phyloP scores from a whole-genome alignment of 2,329 filamentous ascomycete genomes.

The Colletotrichum zoysiae region DNA sequence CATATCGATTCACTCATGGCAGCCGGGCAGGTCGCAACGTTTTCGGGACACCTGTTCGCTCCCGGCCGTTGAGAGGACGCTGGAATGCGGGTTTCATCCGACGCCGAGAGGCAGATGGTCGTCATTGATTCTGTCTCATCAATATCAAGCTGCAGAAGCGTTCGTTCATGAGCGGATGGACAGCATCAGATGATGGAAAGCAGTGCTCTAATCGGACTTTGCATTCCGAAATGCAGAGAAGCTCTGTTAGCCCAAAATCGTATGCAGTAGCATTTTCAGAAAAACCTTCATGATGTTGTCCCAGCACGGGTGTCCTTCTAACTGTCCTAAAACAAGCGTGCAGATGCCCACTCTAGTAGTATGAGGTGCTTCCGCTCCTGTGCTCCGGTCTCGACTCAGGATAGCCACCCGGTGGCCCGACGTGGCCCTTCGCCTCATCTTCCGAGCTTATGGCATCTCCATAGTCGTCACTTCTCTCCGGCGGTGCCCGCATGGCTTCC shows the following conservation, averaged over 20 bases:
- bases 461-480: conserved; percentile 56
- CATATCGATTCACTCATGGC: conserved; percentile 1
- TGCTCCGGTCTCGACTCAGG: conserved; percentile 61
- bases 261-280: conserved; percentile 25
- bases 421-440: conserved; percentile 50
- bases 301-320: conserved; percentile 15
- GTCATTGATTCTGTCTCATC: conserved; percentile 9
- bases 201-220: neutral
- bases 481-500: conserved; percentile 69
- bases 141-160: conserved; percentile 8
- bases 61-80: neutral
- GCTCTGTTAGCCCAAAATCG: conserved; percentile 24
- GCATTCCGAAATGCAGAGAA: neutral
- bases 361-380: conserved; percentile 55
- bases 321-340: conserved; percentile 22
- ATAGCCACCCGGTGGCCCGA: conserved; percentile 61
- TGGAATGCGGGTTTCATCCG: conserved; percentile 28
- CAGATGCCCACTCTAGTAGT: conserved; percentile 45
- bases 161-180: conserved; percentile 9
- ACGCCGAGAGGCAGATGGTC: conserved; percentile 9
- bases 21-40: conserved; percentile 13
- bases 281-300: conserved; percentile 22
- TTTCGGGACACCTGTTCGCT: conserved; percentile 11
- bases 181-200: conserved; percentile 22
- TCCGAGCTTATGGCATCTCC: conserved; percentile 55